Evolutionary conservation across 2,329 filamentous ascomycete species (phyloP), one percentile per base, ranked within the genome.

Genomic region (Lecanicillium sp.): DNA sequence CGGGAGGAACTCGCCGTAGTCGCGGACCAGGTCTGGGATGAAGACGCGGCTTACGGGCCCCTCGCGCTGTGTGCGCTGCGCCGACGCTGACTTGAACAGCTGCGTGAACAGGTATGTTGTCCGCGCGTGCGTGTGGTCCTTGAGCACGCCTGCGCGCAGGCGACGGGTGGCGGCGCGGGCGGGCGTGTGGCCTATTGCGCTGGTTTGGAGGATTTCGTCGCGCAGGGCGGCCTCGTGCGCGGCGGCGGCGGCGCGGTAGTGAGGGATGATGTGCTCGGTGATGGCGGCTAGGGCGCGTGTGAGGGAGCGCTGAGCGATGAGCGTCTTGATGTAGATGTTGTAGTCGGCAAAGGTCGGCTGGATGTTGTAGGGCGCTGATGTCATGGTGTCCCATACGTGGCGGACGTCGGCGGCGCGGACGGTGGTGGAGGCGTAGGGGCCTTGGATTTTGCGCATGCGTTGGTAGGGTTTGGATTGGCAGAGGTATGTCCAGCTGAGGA

Each of bases 401-500:
- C 66, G 53, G 4, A 83, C 58, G n/a, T 72, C 63, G 3, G 60
- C 44, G 3, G 51, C 33, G 0, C 62, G 54, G 7, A 79, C 44
- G 39, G 60, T 19, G 33, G 60, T 57, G 30, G 50, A 44, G 2
- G 37, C 19, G 30, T 59, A 46, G 32, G 36, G 54, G 2, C 53
- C 52, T 15, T 60, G 52, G 3, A 54, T 40, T 31, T 46, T 49
- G 57, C 66, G 69, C 46, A 63, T 59, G 39, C 47, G 60, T 34
- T 44, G 44, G 27, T 49, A 57, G 34, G 58, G 60, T 41, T 59
- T 65, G 30, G 52, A 63, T 44, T 55, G 62, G 29, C 79, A 65
- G 9, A 84, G 63, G 49, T 77, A 81, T 0, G 81, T 71, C 73
- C 82, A 85, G 44, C 77, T 68, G 13, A 89, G 64, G 3, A 90